Conservation (phyloP, 2,329 filamentous ascomycete species). For the Colletotrichum lentis region DNA sequence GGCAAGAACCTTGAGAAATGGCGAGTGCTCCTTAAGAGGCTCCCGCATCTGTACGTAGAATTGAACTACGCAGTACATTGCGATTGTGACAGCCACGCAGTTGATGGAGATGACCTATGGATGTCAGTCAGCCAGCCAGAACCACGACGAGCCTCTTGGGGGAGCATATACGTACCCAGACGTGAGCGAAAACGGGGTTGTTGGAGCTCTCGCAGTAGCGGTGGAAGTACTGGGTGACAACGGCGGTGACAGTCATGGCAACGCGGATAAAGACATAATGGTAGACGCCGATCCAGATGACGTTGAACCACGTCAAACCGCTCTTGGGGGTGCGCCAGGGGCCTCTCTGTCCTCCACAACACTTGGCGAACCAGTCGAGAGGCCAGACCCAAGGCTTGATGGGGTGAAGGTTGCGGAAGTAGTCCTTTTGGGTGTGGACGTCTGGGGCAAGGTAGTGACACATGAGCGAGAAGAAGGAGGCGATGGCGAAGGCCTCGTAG, state of each 20-base stretch:
- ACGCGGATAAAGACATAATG: slow-evolving; percentile 87
- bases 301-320: slow-evolving; percentile 90
- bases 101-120: slow-evolving; percentile 71
- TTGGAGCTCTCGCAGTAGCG: slow-evolving; percentile 82
- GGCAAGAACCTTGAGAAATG: slow-evolving; percentile 82
- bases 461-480: slow-evolving; percentile 83
- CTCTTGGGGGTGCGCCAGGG: slow-evolving; percentile 78
- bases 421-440: slow-evolving; percentile 82
- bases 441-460: slow-evolving; percentile 82
- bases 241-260: slow-evolving; percentile 79
- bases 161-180: slow-evolving; percentile 69
- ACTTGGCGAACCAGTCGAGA: slow-evolving; percentile 73
- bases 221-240: slow-evolving; percentile 73
- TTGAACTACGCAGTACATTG: slow-evolving; percentile 89
- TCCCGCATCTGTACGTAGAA: slow-evolving; percentile 81
- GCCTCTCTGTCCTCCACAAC: slow-evolving; percentile 73
- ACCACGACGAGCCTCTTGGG: not conserved
- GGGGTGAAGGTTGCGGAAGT: slow-evolving; percentile 74
- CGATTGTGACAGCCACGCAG: slow-evolving; percentile 75
- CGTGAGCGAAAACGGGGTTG: slow-evolving; percentile 79
- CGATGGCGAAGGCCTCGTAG: slow-evolving; percentile 89
- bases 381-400: slow-evolving; percentile 79
- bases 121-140: slow-evolving; percentile 33
- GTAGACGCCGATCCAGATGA: slow-evolving; percentile 83
- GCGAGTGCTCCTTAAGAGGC: slow-evolving; percentile 72